Evolutionary conservation across 176 grass and related monocot genomes (phyloP).

Genomic region (Oryza longistaminata): DNA sequence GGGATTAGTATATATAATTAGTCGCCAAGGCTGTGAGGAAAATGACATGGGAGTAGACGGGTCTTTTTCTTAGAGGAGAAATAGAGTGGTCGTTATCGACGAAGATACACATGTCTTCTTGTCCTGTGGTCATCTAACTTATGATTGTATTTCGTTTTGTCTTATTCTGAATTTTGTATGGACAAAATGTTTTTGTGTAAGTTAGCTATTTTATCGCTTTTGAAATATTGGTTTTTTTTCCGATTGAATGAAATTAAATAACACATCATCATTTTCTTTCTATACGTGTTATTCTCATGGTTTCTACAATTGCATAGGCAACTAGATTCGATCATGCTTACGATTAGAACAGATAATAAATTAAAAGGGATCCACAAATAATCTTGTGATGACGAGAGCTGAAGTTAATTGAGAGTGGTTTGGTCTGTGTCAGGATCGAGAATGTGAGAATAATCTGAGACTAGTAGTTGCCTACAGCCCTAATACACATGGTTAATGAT

Average conservation of each 20-base stretch:
- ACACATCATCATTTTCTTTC: not conserved
- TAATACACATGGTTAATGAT: too few species aligned
- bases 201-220: too few species aligned
- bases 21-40: too few species aligned
- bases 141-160: not conserved
- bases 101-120: not conserved
- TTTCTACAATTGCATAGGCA: not conserved
- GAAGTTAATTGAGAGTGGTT: not conserved
- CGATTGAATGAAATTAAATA: not conserved
- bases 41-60: too few species aligned
- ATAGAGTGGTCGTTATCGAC: not conserved
- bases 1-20: too few species aligned
- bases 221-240: too few species aligned
- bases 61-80: too few species aligned
- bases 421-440: not conserved
- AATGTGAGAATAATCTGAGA: too few species aligned
- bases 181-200: too few species aligned
- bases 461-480: too few species aligned
- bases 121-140: fast-evolving
- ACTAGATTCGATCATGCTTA: not conserved
- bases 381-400: not conserved
- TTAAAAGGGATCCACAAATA: not conserved
- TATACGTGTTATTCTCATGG: not conserved
- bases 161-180: not conserved
- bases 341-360: too few species aligned